Evolutionary conservation across 768 basidiomycete species (phyloP).

Genomic region (Naematelia aurantialba): DNA sequence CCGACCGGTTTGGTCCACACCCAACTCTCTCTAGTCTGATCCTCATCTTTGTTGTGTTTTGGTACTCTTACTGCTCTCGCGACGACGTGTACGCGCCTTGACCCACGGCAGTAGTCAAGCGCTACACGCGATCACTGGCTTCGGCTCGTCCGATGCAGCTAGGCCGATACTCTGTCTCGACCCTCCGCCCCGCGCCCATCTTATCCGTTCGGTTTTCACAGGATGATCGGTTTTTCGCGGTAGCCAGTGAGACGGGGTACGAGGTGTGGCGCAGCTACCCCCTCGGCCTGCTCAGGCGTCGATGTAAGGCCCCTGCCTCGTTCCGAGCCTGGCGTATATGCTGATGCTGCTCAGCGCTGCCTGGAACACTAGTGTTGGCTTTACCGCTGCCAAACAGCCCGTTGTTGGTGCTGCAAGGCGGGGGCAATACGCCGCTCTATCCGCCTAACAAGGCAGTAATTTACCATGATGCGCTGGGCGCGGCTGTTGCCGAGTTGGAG

Average conservation of each 20-base stretch:
- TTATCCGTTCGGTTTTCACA: slow-evolving; percentile 39
- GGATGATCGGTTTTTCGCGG: slow-evolving; percentile 38
- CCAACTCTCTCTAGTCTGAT: background rate
- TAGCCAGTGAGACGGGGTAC: slow-evolving; percentile 45
- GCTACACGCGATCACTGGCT: too few species aligned
- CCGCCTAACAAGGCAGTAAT: slow-evolving; percentile 51
- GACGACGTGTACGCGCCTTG: too few species aligned
- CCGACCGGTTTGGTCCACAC: background rate
- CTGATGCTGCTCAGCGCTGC: slow-evolving; percentile 28
- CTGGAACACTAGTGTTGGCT: slow-evolving; percentile 41
- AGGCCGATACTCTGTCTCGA: slow-evolving; percentile 46
- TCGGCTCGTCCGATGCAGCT: slow-evolving; percentile 38
- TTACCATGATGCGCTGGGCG: slow-evolving; percentile 42
- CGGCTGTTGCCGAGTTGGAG: slow-evolving; percentile 39
- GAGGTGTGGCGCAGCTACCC: slow-evolving; percentile 45
- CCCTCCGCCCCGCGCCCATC: slow-evolving; percentile 37
- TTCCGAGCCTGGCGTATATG: background rate
- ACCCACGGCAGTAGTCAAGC: too few species aligned
- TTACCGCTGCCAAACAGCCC: slow-evolving; percentile 37
- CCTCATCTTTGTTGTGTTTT: background rate
- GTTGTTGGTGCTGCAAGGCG: slow-evolving; percentile 48
- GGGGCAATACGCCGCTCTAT: slow-evolving; percentile 46
- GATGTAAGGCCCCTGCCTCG: slow-evolving; percentile 23
- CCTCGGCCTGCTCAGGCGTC: slow-evolving; percentile 29
- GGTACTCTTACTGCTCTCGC: background rate